phyloP scores from a whole-genome alignment of 495 filamentous ascomycete genomes.

The Penicillium egyptiacum region DNA sequence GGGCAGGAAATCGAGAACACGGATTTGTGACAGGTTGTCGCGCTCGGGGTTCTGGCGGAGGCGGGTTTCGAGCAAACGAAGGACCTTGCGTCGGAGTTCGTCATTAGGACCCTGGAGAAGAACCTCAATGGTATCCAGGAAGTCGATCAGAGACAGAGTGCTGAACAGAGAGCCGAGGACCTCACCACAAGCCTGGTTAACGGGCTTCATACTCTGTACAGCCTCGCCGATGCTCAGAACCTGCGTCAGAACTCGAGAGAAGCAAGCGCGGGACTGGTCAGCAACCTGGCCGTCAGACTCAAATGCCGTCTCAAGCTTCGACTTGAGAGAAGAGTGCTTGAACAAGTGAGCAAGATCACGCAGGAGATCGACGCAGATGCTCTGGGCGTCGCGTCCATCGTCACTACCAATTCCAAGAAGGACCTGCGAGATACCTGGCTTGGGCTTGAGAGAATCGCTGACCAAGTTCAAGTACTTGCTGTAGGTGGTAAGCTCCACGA shows the following conservation, averaged over 20 bases:
- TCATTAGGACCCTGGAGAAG: conserved; percentile 71
- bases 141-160: conserved; percentile 77
- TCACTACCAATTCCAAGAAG: conserved; percentile 67
- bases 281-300: conserved; percentile 47
- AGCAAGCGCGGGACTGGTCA: conserved; percentile 61
- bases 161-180: conserved; percentile 72
- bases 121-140: conserved; percentile 78
- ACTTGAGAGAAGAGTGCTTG: conserved; percentile 46
- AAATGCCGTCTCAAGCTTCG: conserved; percentile 42
- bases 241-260: conserved; percentile 69
- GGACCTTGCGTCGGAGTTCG: conserved; percentile 71
- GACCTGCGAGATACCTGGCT: conserved; percentile 63
- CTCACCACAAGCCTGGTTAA: conserved; percentile 64
- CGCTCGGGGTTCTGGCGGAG: conserved; percentile 65
- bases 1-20: conserved; percentile 75
- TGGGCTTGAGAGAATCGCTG: conserved; percentile 68
- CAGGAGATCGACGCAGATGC: conserved; percentile 63
- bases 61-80: conserved; percentile 73
- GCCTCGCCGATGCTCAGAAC: conserved; percentile 60
- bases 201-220: conserved; percentile 57
- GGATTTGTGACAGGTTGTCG: conserved; percentile 62
- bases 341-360: conserved; percentile 44
- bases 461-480: conserved; percentile 71
- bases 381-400: conserved; percentile 56
- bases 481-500: conserved; percentile 65